These are phyloP conservation scores for Cryptosporidium viatorum DNA, from an alignment of 169 alveolate genomes.

Conservation along the genomic window DNA sequence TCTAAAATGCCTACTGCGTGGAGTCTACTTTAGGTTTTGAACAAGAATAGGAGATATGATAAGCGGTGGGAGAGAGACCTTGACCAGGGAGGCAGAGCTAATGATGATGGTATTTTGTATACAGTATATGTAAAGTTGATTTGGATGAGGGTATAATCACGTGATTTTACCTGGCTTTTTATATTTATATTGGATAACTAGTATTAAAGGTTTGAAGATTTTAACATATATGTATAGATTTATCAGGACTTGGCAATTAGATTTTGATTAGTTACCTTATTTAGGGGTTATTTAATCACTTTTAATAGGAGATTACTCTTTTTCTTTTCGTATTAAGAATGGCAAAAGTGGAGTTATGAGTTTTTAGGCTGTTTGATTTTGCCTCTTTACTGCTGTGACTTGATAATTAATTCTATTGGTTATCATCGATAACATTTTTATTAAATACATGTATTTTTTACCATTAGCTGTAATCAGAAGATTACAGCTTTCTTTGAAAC, in stretches of 20 bases:
- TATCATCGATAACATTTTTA: no score
- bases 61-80: neutral
- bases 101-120: slow-evolving; percentile 38
- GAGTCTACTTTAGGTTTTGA: neutral
- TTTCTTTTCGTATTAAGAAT: no score
- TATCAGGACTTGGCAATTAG: slow-evolving; percentile 15
- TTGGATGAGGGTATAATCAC: neutral
- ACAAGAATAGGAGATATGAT: neutral
- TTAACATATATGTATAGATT: slow-evolving; percentile 1
- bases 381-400: no score
- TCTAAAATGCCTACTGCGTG: neutral
- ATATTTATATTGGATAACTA: neutral
- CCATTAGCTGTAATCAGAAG: no score
- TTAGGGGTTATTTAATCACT: neutral
- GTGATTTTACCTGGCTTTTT: neutral
- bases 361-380: no score
- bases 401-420: no score
- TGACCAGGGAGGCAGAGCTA: neutral
- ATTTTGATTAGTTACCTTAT: neutral
- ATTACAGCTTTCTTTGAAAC: no score
- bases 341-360: neutral
- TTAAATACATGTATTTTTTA: no score
- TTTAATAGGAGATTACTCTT: no score
- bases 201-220: slow-evolving; percentile 1
- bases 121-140: slow-evolving; percentile 11